Base-by-base conservation (phyloP, 1,284 basidiomycete genomes). In the Schizopora paradoxa region DNA sequence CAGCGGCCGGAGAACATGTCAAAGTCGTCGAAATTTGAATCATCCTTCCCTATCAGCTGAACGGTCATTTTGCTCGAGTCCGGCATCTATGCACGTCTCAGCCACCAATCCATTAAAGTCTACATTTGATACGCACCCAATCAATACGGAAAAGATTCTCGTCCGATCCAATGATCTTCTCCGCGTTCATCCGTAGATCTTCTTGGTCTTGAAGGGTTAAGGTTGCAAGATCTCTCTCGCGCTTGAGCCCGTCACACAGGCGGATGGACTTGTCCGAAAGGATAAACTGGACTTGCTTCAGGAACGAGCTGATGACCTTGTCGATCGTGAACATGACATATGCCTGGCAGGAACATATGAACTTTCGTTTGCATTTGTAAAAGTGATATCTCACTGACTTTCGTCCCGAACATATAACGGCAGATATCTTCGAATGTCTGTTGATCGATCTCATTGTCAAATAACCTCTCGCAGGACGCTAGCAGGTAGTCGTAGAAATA, bases 271-370 rank as follows among this genome's bases (percentile, higher is more conserved):
- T 89, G 58, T 98, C 95, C 2, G 77, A 68, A 26, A 94, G 71
- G 43, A 93, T 74, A 25, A 77, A 70, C 64, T 96, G 91, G 2
- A 86, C 78, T 72, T 87, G 92, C 63, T 89, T 96, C 66, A 91
- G 84, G 57, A 91, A 76, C n/a, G 79, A 76, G 2, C 86, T 86
- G 44, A 95, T 79, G 40, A 95, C 74, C 63, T 95, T 92, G 68
- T 97, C 93, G n/a, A 96, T 68, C 0, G 93, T 96, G 61, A 95
- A 96, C 59, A 90, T 79, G 58, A 86, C 85, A 63, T 90, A 95
- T 0, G 80, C 79, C 82, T 86, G 48, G 5, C 51, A 2, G 22
- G 16, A 44, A 35, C 7, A 27, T 42, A 19, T 49, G 31, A 25
- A 23, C 27, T 32, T 21, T 34, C 11, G 14, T 10, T 23, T 35